Base-by-base conservation (phyloP, 495 filamentous ascomycete genomes). In the Chaetomium fimeti region DNA sequence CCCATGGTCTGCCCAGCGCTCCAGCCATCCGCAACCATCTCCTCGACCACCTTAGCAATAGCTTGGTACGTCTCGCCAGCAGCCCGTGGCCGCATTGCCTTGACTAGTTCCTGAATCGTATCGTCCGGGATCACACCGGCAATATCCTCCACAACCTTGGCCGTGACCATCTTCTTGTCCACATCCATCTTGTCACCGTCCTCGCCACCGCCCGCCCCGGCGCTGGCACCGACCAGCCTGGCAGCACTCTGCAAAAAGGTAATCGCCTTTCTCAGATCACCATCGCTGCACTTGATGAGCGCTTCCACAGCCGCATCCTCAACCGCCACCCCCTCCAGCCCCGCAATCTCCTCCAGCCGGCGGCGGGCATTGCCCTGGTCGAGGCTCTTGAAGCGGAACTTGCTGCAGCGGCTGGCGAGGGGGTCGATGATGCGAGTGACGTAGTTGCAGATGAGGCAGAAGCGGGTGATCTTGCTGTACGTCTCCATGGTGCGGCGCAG, bases 391-490 rank as follows among this genome's bases (percentile, higher is more conserved):
- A 99, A 99, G 22, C 94, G 83, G 77, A 99, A 99, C 78, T 99
- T 99, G 76, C 87, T 91, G 77, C 94, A 99, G 57, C 91, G 84
- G 73, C 87, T 91, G 2, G 94, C 94, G 25, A 99, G 79, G 27
- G 94, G 94, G 74, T 98, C 94, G 70, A 99, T 99, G 71, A 99
- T 98, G 61, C 94, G 80, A 0, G 94, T 98, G 38, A 99, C 93
- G 70, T 98, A 99, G 78, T 99, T 99, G 78, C 94, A 99, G 47
- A 98, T 92, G 15, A 99, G 81, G 75, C 95, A 98, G 77, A 99
- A 99, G 25, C 94, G 82, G 7, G 94, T 99, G 72, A 98, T 97
- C 72, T 90, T 92, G 76, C 85, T 89, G 76, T 98, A 98, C 58
- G 91, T 94, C 81, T 98, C 94, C 94, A 98, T 98, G 8, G 94